phyloP scores from a whole-genome alignment of 2,329 filamentous ascomycete genomes.

The Ascosphaera aggregata region DNA sequence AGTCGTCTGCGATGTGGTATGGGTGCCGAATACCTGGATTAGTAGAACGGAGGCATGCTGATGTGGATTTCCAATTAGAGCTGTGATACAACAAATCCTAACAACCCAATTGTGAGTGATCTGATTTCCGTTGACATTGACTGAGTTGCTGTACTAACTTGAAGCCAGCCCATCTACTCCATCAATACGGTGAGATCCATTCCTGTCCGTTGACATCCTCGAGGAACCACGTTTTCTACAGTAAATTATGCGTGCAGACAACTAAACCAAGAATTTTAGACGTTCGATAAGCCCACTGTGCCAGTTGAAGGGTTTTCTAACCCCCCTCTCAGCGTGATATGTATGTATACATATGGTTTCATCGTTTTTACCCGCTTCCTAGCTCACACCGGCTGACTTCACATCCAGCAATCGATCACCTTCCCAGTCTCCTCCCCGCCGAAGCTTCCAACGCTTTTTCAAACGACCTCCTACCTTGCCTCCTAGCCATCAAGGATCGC shows the following conservation, averaged over 20 bases:
- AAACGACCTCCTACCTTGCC: slow-evolving; percentile 49
- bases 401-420: slow-evolving; percentile 41
- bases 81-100: slow-evolving; percentile 21
- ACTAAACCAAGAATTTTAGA: slow-evolving; percentile 16
- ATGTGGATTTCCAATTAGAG: slow-evolving; percentile 4
- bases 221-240: neutral
- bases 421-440: slow-evolving; percentile 60
- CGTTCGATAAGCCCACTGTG: slow-evolving; percentile 73
- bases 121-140: neutral
- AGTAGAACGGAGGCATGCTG: slow-evolving; percentile 27
- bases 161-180: slow-evolving; percentile 43
- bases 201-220: neutral
- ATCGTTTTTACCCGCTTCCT: neutral
- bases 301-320: slow-evolving; percentile 38
- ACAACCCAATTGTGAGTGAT: slow-evolving; percentile 19
- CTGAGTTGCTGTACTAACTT: slow-evolving; percentile 1
- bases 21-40: slow-evolving; percentile 29
- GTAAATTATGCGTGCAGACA: no score
- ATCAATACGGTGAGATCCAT: slow-evolving; percentile 35
- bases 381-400: neutral
- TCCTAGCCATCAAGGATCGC: slow-evolving; percentile 57
- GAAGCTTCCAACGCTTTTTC: slow-evolving; percentile 78
- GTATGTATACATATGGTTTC: slow-evolving; percentile 11
- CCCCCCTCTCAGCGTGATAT: slow-evolving; percentile 53
- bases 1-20: slow-evolving; percentile 52